phyloP scores from a whole-genome alignment of 2,329 filamentous ascomycete genomes.

The Bipolaris gigantea region DNA sequence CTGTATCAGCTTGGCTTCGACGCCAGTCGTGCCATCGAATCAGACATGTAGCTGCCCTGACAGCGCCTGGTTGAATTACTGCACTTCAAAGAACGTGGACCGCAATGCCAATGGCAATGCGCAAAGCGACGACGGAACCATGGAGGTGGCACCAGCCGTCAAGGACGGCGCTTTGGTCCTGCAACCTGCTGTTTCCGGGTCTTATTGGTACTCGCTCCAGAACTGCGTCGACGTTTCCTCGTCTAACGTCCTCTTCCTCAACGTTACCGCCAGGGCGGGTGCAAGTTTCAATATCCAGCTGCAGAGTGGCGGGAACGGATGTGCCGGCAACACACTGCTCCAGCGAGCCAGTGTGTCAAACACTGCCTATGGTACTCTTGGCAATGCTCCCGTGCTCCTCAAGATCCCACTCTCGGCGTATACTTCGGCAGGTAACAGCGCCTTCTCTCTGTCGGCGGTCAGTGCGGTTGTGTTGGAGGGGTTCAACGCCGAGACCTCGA shows the following conservation, averaged over 20 bases:
- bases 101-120: constrained; percentile 4
- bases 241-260: background rate
- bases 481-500: constrained; percentile 1
- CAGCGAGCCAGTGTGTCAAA: constrained; percentile 6
- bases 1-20: constrained; percentile 6
- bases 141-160: constrained; percentile 2
- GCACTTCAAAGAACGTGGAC: background rate
- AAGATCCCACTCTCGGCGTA: constrained; percentile 7
- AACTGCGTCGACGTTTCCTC: constrained; percentile 5
- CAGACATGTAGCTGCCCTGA: constrained; percentile 2
- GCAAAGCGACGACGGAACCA: constrained; percentile 12
- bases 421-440: background rate
- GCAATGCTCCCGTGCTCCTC: constrained; percentile 3
- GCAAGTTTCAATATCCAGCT: constrained; percentile 10
- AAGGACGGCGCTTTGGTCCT: constrained; percentile 3
- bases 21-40: background rate
- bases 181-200: constrained; percentile 6
- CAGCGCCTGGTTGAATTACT: constrained; percentile 12
- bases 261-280: constrained; percentile 6
- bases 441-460: constrained; percentile 4
- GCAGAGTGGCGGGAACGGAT: constrained; percentile 5
- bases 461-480: constrained; percentile 9
- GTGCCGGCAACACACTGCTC: background rate
- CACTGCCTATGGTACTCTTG: constrained; percentile 3
- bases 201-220: constrained; percentile 13